A percentile compares a stretch with the other conserved stretches of the same genome.
Evolutionary conservation across 768 basidiomycete species (phyloP).

Genomic region (Clavulina sp.): DNA sequence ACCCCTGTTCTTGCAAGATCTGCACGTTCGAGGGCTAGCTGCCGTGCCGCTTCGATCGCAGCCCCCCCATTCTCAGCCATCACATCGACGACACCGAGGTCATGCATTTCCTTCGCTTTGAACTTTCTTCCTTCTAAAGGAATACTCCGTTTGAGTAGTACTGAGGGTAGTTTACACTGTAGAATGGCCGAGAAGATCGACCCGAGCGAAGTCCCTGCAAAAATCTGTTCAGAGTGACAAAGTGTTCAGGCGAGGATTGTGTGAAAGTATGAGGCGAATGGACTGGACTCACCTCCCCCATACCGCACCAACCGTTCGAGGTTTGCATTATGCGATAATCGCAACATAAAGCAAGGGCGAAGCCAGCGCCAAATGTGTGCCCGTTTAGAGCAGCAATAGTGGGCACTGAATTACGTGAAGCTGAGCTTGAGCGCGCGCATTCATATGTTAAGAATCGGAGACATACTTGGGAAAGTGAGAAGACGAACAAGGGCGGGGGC

Average conservation of each 20-base stretch:
- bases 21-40: too few species aligned
- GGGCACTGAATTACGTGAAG: constrained; percentile 35
- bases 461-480: constrained; percentile 58
- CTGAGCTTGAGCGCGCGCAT: background rate
- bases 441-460: background rate
- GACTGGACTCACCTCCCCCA: constrained; percentile 23
- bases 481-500: constrained; percentile 55
- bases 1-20: too few species aligned
- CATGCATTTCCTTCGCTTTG: constrained; percentile 20
- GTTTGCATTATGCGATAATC: constrained; percentile 16
- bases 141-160: too few species aligned
- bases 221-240: too few species aligned
- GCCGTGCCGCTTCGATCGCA: too few species aligned
- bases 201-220: too few species aligned
- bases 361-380: constrained; percentile 28
- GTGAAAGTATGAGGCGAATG: too few species aligned
- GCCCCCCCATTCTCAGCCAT: too few species aligned
- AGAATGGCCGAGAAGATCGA: too few species aligned
- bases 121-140: constrained; percentile 21
- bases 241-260: too few species aligned
- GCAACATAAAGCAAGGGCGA: constrained; percentile 24
- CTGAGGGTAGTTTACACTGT: too few species aligned
- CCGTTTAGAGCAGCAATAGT: constrained; percentile 28
- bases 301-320: constrained; percentile 9
- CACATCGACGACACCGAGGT: constrained; percentile 20